These are phyloP conservation scores for Achaetomium macrosporum DNA, from an alignment of 2,329 filamentous ascomycete species.

Conservation along the genomic window DNA sequence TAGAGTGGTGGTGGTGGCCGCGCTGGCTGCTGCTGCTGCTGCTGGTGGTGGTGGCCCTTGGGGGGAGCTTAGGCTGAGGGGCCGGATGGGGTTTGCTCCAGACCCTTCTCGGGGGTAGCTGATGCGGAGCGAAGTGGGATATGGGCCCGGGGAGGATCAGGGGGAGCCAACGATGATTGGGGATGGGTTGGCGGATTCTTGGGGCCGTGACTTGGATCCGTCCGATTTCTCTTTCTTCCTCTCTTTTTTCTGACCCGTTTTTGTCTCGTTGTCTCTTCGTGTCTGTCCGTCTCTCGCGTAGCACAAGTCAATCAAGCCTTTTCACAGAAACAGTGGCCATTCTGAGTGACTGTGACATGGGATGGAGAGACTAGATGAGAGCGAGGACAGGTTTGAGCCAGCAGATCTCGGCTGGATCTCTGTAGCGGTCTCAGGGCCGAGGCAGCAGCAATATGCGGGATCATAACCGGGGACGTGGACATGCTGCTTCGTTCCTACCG, in stretches of 20 bases:
- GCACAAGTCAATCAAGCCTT: constrained; percentile 30
- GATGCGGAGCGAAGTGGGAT: constrained; percentile 16
- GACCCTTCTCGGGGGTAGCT: constrained; percentile 12
- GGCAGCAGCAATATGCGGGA: neutral
- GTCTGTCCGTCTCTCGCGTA: constrained; percentile 14
- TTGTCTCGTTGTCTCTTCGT: constrained; percentile 1
- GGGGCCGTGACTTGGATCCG: neutral
- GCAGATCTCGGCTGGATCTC: no score
- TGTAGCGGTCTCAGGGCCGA: neutral
- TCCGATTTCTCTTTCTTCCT: constrained; percentile 5
- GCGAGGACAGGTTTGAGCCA: no score
- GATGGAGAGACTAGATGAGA: neutral
- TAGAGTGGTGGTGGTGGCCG: no score
- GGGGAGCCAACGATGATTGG: neutral
- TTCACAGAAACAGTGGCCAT: constrained; percentile 12
- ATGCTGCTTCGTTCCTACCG: no score
- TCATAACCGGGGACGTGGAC: neutral
- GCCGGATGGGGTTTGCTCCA: constrained; percentile 8
- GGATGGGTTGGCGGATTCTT: constrained; percentile 11
- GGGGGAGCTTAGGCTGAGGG: constrained; percentile 7
- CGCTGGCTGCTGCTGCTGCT: no score
- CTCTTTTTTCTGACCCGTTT: constrained; percentile 7
- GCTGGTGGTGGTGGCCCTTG: neutral
- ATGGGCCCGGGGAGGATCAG: constrained; percentile 5
- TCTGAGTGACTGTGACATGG: neutral